Base-by-base conservation (phyloP, 2,329 filamentous ascomycete species). In the Penicillium sp. region DNA sequence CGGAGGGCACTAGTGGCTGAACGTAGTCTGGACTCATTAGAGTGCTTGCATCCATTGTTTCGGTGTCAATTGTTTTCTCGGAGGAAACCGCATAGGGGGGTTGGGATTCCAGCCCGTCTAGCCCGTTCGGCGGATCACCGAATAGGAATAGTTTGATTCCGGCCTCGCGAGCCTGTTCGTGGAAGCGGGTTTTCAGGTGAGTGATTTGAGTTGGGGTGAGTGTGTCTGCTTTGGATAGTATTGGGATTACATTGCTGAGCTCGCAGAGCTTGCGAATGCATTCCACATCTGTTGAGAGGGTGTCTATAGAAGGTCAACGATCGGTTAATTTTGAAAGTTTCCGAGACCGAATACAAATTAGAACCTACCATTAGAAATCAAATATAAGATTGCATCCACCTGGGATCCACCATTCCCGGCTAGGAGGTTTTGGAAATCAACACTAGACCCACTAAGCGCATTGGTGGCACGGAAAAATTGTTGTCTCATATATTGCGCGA, bases 11-110 rank as follows among this genome's bases (percentile, higher is more conserved):
- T 5, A 97, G 79, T 1, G 93, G 93, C 59, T 90, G 88, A 14
- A 94, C 79, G 69, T 97, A 97, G 66, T 94, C 89, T 1, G 92
- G 88, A 54, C 87, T 92, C 93, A 97, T 97, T 18, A 97, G 81
- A 0, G 96, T 79, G 66, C 91, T 96, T 18, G 92, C 93, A 71
- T 97, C 93, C 87, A 97, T 95, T 42, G 82, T 85, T 38, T 96
- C 90, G 58, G 85, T 78, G 66, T 97, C 91, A 22, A 84, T 83
- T 1, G 82, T 84, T 24, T 84, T 79, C 13, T 84, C 83, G 20
- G 89, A 94, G 1, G 93, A 97, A 20, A 96, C 82, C 0, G 90
- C 85, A 68, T 90, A 95, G 3, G 87, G 85, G 56, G 77, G 77
- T 13, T 72, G 70, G 1, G 73, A 66, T n/a, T 63, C 62, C 10